Percentiles rank a stretch among this genome's conserved stretches.
Evolutionary conservation across 106 monocot genomes (phyloP).

Genomic region (Allium fistulosum): DNA sequence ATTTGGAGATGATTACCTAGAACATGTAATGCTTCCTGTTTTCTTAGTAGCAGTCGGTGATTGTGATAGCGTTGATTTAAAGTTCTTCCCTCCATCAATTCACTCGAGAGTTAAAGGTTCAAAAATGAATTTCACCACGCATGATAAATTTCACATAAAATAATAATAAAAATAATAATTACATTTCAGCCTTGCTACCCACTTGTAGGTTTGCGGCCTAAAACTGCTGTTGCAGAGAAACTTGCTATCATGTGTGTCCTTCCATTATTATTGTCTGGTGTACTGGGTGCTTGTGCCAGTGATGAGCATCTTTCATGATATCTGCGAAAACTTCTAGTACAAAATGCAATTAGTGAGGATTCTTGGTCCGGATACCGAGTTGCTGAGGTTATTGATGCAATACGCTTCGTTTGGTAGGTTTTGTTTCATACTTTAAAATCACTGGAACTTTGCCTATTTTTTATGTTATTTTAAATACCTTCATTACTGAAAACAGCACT

Average conservation of each 20-base stretch:
- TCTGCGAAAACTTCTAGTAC: slow-evolving; percentile 75
- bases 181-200: background rate
- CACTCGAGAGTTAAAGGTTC: slow-evolving; percentile 75
- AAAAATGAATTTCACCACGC: background rate
- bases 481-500: slow-evolving; percentile 47
- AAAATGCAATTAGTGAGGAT: slow-evolving; percentile 39
- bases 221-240: slow-evolving; percentile 59
- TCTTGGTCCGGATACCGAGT: slow-evolving; percentile 42
- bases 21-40: slow-evolving; percentile 78
- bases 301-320: slow-evolving; percentile 55
- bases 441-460: background rate
- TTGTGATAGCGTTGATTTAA: slow-evolving; percentile 76
- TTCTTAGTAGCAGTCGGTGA: slow-evolving; percentile 89
- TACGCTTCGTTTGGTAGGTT: slow-evolving; percentile 88
- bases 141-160: background rate
- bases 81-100: slow-evolving; percentile 50
- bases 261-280: slow-evolving; percentile 79
- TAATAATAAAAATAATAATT: background rate
- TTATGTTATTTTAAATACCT: background rate
- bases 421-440: background rate
- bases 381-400: slow-evolving; percentile 65
- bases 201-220: slow-evolving; percentile 75
- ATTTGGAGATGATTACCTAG: slow-evolving; percentile 77
- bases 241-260: slow-evolving; percentile 81
- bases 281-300: slow-evolving; percentile 59